Evolutionary conservation across 306 rosid genomes (phyloP), one percentile per base, ranked within the genome.

Genomic region (Begonia masoniana): DNA sequence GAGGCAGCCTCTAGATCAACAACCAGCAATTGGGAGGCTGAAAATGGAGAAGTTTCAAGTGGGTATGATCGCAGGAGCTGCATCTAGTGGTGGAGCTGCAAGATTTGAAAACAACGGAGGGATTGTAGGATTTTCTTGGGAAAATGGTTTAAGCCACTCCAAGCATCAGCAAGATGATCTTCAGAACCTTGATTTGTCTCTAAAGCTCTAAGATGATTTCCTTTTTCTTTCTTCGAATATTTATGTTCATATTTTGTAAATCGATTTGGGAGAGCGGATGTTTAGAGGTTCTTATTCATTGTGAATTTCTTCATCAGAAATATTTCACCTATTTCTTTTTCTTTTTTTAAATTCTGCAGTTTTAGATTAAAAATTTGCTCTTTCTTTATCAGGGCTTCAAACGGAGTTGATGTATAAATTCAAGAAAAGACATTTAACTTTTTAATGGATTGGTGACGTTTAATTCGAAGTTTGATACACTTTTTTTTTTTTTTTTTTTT

Each of bases 171-270:
- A 72, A 70, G 88, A 83, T 39, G 84, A 85, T 43, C 53, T 77
- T 56, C 82, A 77, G 62, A 79, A 76, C 51, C 95, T 85, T 61
- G 95, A 85, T 75, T 79, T 85, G 79, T 79, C 92, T 59, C 95
- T 85, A 56, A 85, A 71, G 75, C 92, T 85, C 67, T 82, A 57
- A 87, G 41, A 50, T 21, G 60, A 12, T 45, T 15, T 50, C 53
- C 31, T 57, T 52, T 65, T 43, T 41, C 60, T 52, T 55, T 59
- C 21, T 66, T 57, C 1, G 51, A 45, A 54, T 54, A 13, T 10
- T 50, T 55, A 36, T 7, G 7, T 7, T 31, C 7, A 35, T 59
- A n/a, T n/a, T n/a, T 15, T 45, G 10, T 57, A 31, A 31, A 31
- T 7, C 39, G 1, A 31, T 31, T 31, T 4, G 39, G 39, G 39